These are phyloP conservation scores for Phlyctochytrium arcticum DNA, from an alignment of 192 early-diverging fungal genomes.

Conservation along the genomic window DNA sequence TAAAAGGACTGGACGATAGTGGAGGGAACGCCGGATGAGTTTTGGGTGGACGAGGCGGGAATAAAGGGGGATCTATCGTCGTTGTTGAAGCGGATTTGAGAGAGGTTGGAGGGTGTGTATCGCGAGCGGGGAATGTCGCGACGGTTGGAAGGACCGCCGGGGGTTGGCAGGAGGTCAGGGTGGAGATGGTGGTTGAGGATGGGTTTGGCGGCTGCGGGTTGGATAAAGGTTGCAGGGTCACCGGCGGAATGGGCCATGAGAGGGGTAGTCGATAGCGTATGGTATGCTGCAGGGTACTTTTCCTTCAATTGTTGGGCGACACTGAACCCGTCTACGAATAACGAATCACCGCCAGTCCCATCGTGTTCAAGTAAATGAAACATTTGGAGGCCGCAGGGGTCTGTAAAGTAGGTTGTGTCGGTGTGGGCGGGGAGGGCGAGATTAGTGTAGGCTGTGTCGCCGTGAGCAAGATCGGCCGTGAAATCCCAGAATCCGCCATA, in stretches of 20 bases:
- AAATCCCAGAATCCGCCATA: conserved; percentile 80
- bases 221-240: conserved; percentile 59
- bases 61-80: conserved; percentile 69
- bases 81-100: conserved; percentile 79
- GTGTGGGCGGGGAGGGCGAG: conserved; percentile 73
- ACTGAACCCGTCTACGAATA: conserved; percentile 78
- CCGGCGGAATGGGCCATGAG: conserved; percentile 74
- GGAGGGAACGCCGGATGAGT: no score
- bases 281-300: conserved; percentile 53
- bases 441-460: conserved; percentile 78
- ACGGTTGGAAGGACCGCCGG: conserved; percentile 13
- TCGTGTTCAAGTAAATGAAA: conserved; percentile 71
- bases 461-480: conserved; percentile 68
- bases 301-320: conserved; percentile 60
- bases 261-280: conserved; percentile 50
- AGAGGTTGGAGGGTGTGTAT: no score
- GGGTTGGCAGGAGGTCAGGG: no score
- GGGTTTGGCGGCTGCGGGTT: conserved; percentile 51
- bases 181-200: conserved; percentile 69
- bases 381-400: conserved; percentile 76
- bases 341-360: conserved; percentile 67
- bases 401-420: conserved; percentile 85
- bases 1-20: conserved; percentile 70
- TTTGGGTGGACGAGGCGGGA: conserved; percentile 17
- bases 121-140: no score